Base-by-base conservation (phyloP, 805 yeast species). In the Candida palmyrensis region DNA sequence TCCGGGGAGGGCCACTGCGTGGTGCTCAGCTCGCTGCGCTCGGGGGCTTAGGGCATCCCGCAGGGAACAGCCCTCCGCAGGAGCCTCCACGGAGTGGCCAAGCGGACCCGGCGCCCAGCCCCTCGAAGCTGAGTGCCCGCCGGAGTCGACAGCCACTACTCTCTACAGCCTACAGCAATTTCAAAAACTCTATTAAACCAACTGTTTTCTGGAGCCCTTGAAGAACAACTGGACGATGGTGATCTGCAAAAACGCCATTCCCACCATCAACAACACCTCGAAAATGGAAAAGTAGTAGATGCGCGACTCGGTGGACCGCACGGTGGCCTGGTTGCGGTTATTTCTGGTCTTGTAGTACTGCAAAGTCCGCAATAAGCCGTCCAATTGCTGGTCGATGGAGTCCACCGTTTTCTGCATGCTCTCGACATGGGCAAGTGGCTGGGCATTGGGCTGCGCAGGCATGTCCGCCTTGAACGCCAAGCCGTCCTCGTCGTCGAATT, bases 291-390 rank as follows among this genome's bases (percentile, higher is more conserved):
- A 75, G 74, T 81, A 85, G 53, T 82, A 80, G 39, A 86, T 73
- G 53, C 95, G 77, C 13, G 79, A 65, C 50, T 81, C 85, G 20
- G 95, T 86, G 32, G 86, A 76, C 57, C 71, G 70, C 42, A 86
- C 96, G 27, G 96, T 86, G 32, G 82, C 76, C 75, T 86, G 92
- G 64, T 90, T 90, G 64, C 97, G 76, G 63, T 78, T 78, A 60
- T 85, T 90, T 66, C 98, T 81, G 9, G 94, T 79, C 61, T 79
- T 83, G 69, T 89, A 88, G 60, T 89, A 83, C 47, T 81, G 84
- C 53, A 90, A 63, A 24, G 79, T 66, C 44, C 71, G 71, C 46
- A 71, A 63, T 40, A 83, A 62, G 9, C 67, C 65, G 44, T 71
- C 73, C 50, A 82, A 66, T 47, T 80, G 81, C 5, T 52, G 46